Evolutionary conservation across 78 protist genomes (phyloP), one percentile per base, ranked within the genome.

Genomic region (Polysphondylium violaceum): DNA sequence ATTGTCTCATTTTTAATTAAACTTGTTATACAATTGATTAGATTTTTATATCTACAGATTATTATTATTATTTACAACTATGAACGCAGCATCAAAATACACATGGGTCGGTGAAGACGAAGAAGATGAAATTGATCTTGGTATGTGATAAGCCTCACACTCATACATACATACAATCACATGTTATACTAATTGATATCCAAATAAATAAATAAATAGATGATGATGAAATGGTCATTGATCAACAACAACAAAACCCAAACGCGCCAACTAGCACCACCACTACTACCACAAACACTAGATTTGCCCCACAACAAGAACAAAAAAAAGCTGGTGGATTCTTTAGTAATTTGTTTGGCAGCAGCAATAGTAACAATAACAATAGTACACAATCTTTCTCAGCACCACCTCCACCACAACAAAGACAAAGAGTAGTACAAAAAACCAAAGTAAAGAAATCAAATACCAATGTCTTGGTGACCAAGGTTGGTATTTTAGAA

Each of bases 401-500:
- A n/a, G n/a, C n/a, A n/a, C n/a, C n/a, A n/a, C n/a, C 14, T 31
- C 0, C 6, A 56, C 81, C 50, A 53, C 14, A 25, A 33, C 27
- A 9, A 55, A n/a, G 35, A 55, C 0, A 8, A 61, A 31, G 35
- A 38, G 36, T 5, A 17, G 47, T 23, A 17, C 61, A 14, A 81
- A 81, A 38, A 36, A 50, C 64, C 2, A 36, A 25, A 29, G 79
- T 83, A 12, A 87, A 76, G 44, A 87, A 87, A 43, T 81, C 93
- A 9, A 76, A 40, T 19, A 87, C 93, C 29, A 87, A 87, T 68
- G 68, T 87, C 19, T 73, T 87, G 40, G 76, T 53, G 27, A 47
- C 58, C 0, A 73, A 67, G 53, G 29, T 87, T 21, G 83, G 83
- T 31, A 47, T 76, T 8, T 35, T 91, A 6, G 76, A 83, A 40